Base-by-base conservation (phyloP, 108 stramenopile genomes). In the Aureococcus anophagefferens region DNA sequence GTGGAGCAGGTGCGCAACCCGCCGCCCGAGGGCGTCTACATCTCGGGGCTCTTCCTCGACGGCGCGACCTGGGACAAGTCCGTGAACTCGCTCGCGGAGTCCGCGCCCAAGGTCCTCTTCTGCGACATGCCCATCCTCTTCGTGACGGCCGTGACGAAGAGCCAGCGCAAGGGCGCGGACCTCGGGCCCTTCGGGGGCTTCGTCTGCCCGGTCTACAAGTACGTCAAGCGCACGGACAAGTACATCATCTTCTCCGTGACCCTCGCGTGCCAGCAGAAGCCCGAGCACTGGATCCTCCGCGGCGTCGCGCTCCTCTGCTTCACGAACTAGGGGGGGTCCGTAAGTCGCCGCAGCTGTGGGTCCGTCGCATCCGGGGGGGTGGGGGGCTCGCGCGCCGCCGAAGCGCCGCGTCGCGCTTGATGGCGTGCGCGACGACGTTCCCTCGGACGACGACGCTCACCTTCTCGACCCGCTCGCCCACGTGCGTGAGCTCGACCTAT, bases 161-260 rank as follows among this genome's bases (percentile, higher is more conserved):
- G 0, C 33, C 33, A 72, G 46, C 37, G 35, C 32, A 72, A 73
- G 46, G n/a, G 7, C 44, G 36, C n/a, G 4, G 68, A 64, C 62
- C 28, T 64, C 44, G 51, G 69, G 25, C 46, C 69, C n/a, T 25
- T 69, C 73, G 67, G 72, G 0, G 35, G 46, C 16, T 85, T 76
- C 66, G 77, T 74, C 51, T 78, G 79, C 40, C 85, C 86, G 4
- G 76, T 81, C 36, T 87, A 87, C 82, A 86, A 86, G 83, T 87
- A 87, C 51, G 69, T 79, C n/a, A 68, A 40, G 16, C 65, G 86
- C 5, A 84, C 85, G 7, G 86, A 86, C 35, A 80, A 82, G 62
- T 87, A 80, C 79, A 67, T 82, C 63, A 82, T 87, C 40, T 82
- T 87, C 64, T 72, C 64, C 45, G 82, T 80, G n/a, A 80, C 68